These are phyloP conservation scores for Tylopilus orsonianus DNA, from an alignment of 1,284 basidiomycete genomes.

Conservation along the genomic window DNA sequence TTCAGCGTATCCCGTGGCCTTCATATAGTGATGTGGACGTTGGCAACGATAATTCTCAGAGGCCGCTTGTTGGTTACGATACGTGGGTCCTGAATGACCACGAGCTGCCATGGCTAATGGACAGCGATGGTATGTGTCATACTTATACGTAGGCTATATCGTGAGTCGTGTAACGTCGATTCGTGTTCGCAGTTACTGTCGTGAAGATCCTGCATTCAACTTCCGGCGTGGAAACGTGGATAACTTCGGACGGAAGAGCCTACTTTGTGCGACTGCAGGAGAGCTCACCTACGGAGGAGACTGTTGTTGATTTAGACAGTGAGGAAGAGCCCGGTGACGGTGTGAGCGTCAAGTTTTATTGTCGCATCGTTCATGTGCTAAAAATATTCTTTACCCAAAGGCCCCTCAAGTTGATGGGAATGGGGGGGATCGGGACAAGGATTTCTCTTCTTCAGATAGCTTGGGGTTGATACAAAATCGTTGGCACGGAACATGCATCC, in stretches of 20 bases:
- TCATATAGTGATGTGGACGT: slow-evolving; percentile 43
- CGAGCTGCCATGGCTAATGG: slow-evolving; percentile 72
- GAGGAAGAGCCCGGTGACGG: slow-evolving; percentile 9
- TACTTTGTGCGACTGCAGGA: slow-evolving; percentile 70
- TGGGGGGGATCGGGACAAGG: slow-evolving; percentile 9
- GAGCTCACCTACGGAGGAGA: slow-evolving; percentile 19
- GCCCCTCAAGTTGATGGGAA: slow-evolving; percentile 1
- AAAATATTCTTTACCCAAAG: slow-evolving; percentile 14
- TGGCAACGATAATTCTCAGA: slow-evolving; percentile 32
- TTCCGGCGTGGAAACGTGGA: slow-evolving; percentile 72
- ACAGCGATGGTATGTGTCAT: slow-evolving; percentile 57
- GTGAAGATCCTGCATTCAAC: slow-evolving; percentile 55
- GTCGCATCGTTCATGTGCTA: neutral
- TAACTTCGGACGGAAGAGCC: slow-evolving; percentile 77
- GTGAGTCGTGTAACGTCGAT: neutral
- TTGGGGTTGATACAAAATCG: slow-evolving; percentile 24
- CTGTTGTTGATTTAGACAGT: slow-evolving; percentile 1
- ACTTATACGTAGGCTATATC: neutral
- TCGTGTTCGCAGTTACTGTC: slow-evolving; percentile 50
- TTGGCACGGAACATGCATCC: slow-evolving; percentile 71
- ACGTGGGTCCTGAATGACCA: slow-evolving; percentile 72
- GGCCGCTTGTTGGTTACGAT: slow-evolving; percentile 48
- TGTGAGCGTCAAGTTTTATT: slow-evolving; percentile 18
- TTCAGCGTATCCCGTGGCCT: slow-evolving; percentile 83
- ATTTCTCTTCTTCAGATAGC: slow-evolving; percentile 7